Evolutionary conservation across 768 basidiomycete genomes (phyloP).

Genomic region (Porphyrellus cyaneotinctus): DNA sequence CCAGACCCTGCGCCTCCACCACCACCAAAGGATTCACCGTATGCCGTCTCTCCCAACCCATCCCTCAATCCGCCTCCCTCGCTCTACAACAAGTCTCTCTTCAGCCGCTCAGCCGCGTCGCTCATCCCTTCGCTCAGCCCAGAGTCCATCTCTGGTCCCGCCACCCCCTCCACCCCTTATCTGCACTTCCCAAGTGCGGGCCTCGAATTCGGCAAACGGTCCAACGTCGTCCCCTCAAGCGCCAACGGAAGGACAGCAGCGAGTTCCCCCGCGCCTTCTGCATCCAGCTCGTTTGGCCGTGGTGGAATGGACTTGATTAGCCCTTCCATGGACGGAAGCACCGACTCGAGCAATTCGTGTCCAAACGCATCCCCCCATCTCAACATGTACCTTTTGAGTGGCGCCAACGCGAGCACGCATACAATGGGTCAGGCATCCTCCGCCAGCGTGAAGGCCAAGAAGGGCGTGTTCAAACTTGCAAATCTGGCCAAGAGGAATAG

Average conservation of each 20-base stretch:
- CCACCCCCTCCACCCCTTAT: slow-evolving; percentile 21
- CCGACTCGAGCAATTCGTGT: slow-evolving; percentile 26
- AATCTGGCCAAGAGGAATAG: slow-evolving; percentile 33
- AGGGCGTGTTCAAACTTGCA: slow-evolving; percentile 35
- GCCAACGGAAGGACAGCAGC: slow-evolving; percentile 8
- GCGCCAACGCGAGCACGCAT: slow-evolving; percentile 17
- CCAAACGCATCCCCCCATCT: slow-evolving; percentile 1
- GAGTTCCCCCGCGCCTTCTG: slow-evolving; percentile 17
- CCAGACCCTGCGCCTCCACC: slow-evolving; percentile 36
- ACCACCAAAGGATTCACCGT: slow-evolving; percentile 57
- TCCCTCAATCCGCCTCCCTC: slow-evolving; percentile 4
- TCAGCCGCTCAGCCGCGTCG: slow-evolving; percentile 44
- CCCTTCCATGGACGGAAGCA: slow-evolving; percentile 23
- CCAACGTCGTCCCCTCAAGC: not conserved
- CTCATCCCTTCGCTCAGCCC: slow-evolving; percentile 39
- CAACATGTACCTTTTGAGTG: slow-evolving; percentile 11
- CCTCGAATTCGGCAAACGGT: slow-evolving; percentile 5
- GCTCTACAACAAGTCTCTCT: slow-evolving; percentile 32
- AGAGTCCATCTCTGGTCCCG: slow-evolving; percentile 14
- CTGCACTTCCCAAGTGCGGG: not conserved
- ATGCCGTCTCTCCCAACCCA: slow-evolving; percentile 25
- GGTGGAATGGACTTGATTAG: slow-evolving; percentile 8
- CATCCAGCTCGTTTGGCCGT: slow-evolving; percentile 14
- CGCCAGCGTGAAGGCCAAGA: slow-evolving; percentile 22
- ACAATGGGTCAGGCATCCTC: slow-evolving; percentile 3